phyloP scores from a whole-genome alignment of 108 stramenopile species.

The Nannochloropsis salina region DNA sequence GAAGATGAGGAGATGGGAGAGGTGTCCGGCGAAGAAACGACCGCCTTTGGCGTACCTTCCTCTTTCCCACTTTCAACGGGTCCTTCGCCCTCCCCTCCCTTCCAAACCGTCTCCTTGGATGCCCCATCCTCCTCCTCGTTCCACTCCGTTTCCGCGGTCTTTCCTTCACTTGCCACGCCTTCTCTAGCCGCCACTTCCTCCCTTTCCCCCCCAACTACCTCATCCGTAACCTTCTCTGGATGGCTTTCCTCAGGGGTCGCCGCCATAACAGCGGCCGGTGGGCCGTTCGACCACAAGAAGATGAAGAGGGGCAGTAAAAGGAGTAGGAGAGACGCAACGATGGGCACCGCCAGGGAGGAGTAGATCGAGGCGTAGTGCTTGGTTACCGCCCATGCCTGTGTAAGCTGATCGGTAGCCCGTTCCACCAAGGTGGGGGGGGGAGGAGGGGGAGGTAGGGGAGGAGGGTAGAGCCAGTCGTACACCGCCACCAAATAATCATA shows the following conservation, averaged over 20 bases:
- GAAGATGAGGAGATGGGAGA: background rate
- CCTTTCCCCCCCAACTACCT: background rate
- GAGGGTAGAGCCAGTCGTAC: slow-evolving; percentile 11
- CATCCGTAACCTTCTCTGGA: background rate
- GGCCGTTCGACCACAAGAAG: background rate
- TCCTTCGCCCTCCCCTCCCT: background rate
- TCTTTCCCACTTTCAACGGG: background rate
- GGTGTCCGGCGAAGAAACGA: background rate
- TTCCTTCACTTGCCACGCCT: background rate
- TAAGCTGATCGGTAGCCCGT: background rate
- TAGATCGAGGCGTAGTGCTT: background rate
- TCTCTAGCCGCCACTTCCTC: background rate
- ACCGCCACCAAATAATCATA: background rate
- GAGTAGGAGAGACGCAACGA: background rate
- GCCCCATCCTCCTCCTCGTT: slow-evolving; percentile 7
- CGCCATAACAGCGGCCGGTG: background rate
- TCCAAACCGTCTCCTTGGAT: background rate
- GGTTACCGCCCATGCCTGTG: background rate
- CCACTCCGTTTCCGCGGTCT: background rate
- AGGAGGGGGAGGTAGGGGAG: background rate
- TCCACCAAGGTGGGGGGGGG: background rate
- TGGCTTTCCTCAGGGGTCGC: background rate
- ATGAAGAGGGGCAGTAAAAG: background rate
- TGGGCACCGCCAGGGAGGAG: background rate
- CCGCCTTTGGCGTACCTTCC: background rate